A percentile compares a stretch with the other conserved stretches of the same genome.
phyloP scores from a whole-genome alignment of 768 basidiomycete genomes.

The Bullera alba region DNA sequence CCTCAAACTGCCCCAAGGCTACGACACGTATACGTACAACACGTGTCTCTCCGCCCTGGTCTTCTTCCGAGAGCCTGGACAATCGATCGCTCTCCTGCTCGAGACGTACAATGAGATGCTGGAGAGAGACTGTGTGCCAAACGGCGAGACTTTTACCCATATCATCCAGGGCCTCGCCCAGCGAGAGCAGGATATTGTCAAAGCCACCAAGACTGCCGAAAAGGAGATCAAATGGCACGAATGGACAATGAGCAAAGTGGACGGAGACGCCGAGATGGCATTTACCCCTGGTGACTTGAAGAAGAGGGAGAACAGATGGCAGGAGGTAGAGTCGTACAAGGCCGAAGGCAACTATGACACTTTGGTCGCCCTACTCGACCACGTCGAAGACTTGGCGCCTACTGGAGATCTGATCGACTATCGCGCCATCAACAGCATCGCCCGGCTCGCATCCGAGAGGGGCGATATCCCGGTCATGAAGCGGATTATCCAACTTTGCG shows the following conservation, averaged over 20 bases:
- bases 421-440: neutral
- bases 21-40: conserved; percentile 57
- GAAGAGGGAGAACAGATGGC: conserved; percentile 3
- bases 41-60: conserved; percentile 56
- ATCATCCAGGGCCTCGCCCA: conserved; percentile 60
- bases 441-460: neutral
- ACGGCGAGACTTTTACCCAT: conserved; percentile 56
- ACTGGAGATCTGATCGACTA: neutral
- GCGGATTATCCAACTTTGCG: neutral
- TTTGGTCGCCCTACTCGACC: conserved; percentile 68
- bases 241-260: conserved; percentile 19
- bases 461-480: neutral
- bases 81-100: conserved; percentile 56
- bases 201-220: conserved; percentile 46
- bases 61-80: conserved; percentile 46
- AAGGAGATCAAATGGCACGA: conserved; percentile 13
- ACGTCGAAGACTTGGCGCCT: conserved; percentile 3
- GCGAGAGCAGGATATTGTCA: conserved; percentile 62
- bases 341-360: conserved; percentile 64
- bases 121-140: conserved; percentile 57
- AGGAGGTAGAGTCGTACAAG: conserved; percentile 49
- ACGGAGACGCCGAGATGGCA: neutral
- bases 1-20: conserved; percentile 20
- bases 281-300: neutral
- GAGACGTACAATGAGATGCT: conserved; percentile 70